Percentiles rank a stretch among this genome's conserved stretches.
phyloP scores from a whole-genome alignment of 1,284 basidiomycete species.

The Heterobasidion irregulare region DNA sequence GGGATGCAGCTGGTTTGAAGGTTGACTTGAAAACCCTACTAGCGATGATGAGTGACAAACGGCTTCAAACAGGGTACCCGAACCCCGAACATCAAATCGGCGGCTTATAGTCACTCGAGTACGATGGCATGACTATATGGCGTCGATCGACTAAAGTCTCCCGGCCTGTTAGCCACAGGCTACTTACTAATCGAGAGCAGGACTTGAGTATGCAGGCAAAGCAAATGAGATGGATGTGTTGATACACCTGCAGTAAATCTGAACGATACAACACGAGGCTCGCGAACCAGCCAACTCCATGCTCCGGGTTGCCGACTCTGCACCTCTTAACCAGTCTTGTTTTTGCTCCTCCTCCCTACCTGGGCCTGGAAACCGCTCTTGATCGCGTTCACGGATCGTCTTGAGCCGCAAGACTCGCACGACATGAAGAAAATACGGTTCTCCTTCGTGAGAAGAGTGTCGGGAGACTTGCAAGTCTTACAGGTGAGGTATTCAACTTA shows the following conservation, averaged over 20 bases:
- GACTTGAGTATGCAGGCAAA: neutral
- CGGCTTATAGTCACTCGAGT: neutral
- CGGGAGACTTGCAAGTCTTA: constrained; percentile 99
- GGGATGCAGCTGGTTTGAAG: too few species aligned
- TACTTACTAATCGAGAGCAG: neutral
- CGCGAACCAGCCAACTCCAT: neutral
- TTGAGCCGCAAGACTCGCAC: constrained; percentile 90
- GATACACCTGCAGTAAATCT: neutral
- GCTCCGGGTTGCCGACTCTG: constrained; percentile 2
- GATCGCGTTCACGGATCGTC: constrained; percentile 92
- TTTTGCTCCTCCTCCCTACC: constrained; percentile 73
- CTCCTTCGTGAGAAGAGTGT: constrained; percentile 94
- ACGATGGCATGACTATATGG: neutral
- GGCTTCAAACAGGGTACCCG: too few species aligned
- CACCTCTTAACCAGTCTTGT: constrained; percentile 10
- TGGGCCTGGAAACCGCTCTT: constrained; percentile 99
- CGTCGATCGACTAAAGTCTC: neutral
- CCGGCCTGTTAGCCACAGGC: neutral
- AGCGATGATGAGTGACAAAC: too few species aligned
- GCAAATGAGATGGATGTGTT: neutral
- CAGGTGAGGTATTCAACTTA: constrained; percentile 98
- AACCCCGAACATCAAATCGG: too few species aligned
- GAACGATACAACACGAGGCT: constrained; percentile 12
- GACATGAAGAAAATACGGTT: constrained; percentile 99
- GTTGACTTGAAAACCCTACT: too few species aligned